A percentile compares a stretch with the other conserved stretches of the same genome.
phyloP scores from a whole-genome alignment of 1,284 basidiomycete genomes.

The Rhodotorula sp. region DNA sequence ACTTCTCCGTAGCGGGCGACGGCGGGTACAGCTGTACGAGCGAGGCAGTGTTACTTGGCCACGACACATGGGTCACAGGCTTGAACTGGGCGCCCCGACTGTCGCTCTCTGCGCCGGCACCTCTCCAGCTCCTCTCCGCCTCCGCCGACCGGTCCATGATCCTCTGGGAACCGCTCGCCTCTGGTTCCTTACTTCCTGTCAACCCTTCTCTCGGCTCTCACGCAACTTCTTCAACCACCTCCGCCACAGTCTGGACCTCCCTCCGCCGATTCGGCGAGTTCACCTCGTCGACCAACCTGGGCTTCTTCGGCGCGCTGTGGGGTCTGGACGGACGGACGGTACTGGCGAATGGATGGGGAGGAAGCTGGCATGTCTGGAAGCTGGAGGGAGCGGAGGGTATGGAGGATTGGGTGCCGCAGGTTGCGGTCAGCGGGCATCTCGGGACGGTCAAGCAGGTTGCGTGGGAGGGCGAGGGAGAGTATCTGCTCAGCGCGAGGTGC shows the following conservation, averaged over 20 bases:
- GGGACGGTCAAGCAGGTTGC: conserved; percentile 71
- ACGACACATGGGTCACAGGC: conserved; percentile 86
- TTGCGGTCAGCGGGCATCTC: conserved; percentile 77
- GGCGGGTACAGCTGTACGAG: conserved; percentile 60
- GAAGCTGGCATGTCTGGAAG: conserved; percentile 83
- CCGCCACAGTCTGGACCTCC: conserved; percentile 69
- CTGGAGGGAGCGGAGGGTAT: conserved; percentile 44
- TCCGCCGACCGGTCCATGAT: conserved; percentile 91
- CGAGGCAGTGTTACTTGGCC: conserved; percentile 85
- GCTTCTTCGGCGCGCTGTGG: conserved; percentile 88
- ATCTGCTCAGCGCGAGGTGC: conserved; percentile 76
- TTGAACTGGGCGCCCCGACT: conserved; percentile 67
- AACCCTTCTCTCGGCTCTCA: conserved; percentile 50
- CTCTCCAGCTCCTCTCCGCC: conserved; percentile 74
- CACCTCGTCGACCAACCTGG: conserved; percentile 67
- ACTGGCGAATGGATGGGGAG: conserved; percentile 85
- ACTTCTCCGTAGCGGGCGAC: conserved; percentile 29
- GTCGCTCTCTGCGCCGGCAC: conserved; percentile 71
- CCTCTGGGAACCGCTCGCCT: conserved; percentile 68
- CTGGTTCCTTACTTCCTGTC: conserved; percentile 47
- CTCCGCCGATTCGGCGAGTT: conserved; percentile 86
- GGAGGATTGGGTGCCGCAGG: conserved; percentile 64
- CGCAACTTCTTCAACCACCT: conserved; percentile 25
- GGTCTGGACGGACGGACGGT: conserved; percentile 58
- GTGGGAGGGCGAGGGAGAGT: conserved; percentile 82